phyloP scores from a whole-genome alignment of 164 flowering plant genomes.

The Magnolia officinalis region DNA sequence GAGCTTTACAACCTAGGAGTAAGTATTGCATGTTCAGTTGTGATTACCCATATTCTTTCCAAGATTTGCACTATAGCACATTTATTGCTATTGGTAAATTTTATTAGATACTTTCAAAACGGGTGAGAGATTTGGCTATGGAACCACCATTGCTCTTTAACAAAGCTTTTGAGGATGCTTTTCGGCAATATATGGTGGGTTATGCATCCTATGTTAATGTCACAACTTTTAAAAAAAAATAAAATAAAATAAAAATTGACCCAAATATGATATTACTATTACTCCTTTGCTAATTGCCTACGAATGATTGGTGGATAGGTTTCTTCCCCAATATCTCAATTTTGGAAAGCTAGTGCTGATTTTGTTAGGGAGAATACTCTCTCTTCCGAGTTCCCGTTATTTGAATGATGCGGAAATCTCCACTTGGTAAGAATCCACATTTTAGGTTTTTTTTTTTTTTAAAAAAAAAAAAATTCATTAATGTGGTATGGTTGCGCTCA shows the following conservation, averaged over 20 bases:
- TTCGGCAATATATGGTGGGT: constrained; percentile 58
- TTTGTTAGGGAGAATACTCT: constrained; percentile 34
- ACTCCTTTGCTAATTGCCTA: not conserved
- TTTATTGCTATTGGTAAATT: constrained; percentile 15
- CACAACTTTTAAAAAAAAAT: not conserved
- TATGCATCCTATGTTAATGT: not conserved
- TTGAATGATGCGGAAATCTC: constrained; percentile 87
- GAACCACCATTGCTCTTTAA: constrained; percentile 53
- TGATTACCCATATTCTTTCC: not conserved
- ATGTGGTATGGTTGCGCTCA: too few species aligned
- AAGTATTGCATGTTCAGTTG: constrained; percentile 14
- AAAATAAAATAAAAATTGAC: not conserved
- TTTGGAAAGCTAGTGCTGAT: constrained; percentile 70
- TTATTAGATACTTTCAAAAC: constrained; percentile 68
- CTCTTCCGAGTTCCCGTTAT: constrained; percentile 74
- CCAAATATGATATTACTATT: not conserved
- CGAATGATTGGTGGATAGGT: constrained; percentile 30
- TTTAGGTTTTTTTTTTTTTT: not conserved
- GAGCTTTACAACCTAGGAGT: constrained; percentile 81
- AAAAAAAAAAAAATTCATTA: too few species aligned
- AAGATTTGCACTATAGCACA: constrained; percentile 4
- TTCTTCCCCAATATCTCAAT: constrained; percentile 55
- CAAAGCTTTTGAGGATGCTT: constrained; percentile 60
- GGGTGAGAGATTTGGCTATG: constrained; percentile 53
- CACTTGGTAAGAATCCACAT: constrained; percentile 58